Evolutionary conservation across 106 monocot species (phyloP), one percentile per base, ranked within the genome.

Genomic region (Hemerocallis citrina): DNA sequence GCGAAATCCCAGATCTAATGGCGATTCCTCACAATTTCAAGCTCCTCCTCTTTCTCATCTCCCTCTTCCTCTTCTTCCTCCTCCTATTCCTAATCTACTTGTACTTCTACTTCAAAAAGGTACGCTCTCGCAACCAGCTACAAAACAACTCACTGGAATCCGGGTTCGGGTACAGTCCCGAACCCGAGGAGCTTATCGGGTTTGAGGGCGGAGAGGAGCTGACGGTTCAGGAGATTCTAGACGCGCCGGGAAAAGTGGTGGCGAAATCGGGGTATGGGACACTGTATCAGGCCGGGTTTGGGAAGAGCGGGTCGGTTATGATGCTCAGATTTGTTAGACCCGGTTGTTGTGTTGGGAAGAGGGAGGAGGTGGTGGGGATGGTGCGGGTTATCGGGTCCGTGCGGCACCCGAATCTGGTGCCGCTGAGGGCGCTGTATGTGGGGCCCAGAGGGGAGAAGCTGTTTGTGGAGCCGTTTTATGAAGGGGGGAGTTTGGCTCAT

Each of bases 391-490:
- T 96, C 19, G 96, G 86, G 35, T 34, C 40, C 4, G 65, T 79
- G 20, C 46, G 72, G 69, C 81, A 96, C 62, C 74, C 79, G 22
- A 96, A 96, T 72, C 45, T 96, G 59, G 96, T 91, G 31, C 86
- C 90, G n/a, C 48, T 96, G 3, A 46, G 61, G 30, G 96, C 91
- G 2, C 24, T 96, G 45, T 96, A 96, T 55, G 84, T 84, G 10
- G 96, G 96, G 6, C 87, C 87, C 5, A 65, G 81, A 37, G 87
- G 96, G 39, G 96, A 96, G 91, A 96, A 84, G 77, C 77, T 96
- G 57, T 71, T 96, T 25, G 84, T 96, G 27, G 73, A 87, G 43
- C 96, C 96, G 7, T 96, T 81, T 61, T 91, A 74, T 22, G 66
- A 68, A 6, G 73, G 70, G 4, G 90, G 86, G 9, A 71, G 68